Percentiles rank a stretch among this genome's conserved stretches.
These are phyloP conservation scores for Margaritispora aquatica DNA, from an alignment of 495 filamentous ascomycete species.

Conservation along the genomic window DNA sequence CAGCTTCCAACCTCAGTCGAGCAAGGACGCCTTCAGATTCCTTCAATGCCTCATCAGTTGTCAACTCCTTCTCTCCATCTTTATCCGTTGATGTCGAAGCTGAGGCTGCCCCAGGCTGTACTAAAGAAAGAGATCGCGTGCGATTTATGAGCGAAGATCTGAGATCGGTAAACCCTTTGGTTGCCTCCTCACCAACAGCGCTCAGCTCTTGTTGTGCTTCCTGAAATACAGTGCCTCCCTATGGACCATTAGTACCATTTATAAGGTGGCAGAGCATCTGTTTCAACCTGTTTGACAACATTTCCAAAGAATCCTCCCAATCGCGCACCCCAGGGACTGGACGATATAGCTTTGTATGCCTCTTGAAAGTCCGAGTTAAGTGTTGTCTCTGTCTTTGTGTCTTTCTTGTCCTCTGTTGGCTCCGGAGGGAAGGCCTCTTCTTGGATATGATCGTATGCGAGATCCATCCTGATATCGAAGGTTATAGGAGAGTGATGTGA, in stretches of 20 bases:
- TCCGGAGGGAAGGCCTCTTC: conserved; percentile 70
- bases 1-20: conserved; percentile 75
- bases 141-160: conserved; percentile 59
- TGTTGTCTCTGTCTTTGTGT: conserved; percentile 38
- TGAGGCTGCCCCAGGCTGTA: conserved; percentile 20
- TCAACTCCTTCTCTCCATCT: conserved; percentile 32
- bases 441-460: conserved; percentile 95
- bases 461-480: conserved; percentile 64
- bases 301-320: conserved; percentile 85
- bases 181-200: conserved; percentile 72
- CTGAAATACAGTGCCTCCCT: conserved; percentile 83
- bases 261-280: not conserved
- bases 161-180: conserved; percentile 73
- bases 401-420: conserved; percentile 47
- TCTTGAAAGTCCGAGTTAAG: conserved; percentile 89
- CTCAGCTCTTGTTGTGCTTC: conserved; percentile 75
- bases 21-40: conserved; percentile 75
- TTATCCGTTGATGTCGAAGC: conserved; percentile 23
- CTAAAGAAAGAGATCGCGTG: conserved; percentile 67
- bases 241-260: not conserved
- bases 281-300: conserved; percentile 74
- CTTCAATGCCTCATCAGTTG: conserved; percentile 46
- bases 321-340: conserved; percentile 81
- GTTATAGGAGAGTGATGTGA: not conserved
- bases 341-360: conserved; percentile 88